These are phyloP conservation scores for Lagerstroemia speciosa DNA, from an alignment of 345 rosid genomes.

Conservation along the genomic window DNA sequence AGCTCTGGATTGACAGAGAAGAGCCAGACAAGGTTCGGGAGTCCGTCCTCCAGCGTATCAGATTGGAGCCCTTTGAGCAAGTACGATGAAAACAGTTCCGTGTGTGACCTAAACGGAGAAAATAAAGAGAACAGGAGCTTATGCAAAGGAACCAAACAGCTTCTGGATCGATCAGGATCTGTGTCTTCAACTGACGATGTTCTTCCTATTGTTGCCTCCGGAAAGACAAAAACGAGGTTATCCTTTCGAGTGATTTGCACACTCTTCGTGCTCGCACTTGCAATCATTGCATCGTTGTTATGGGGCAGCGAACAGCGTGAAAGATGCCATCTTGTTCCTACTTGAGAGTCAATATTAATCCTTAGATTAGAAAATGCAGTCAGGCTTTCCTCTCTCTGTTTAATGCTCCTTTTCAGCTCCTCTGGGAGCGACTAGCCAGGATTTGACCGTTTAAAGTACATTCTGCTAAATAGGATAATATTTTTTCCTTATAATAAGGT, in stretches of 20 bases:
- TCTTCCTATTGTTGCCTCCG: conserved; percentile 11
- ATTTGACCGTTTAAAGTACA: too few relatives aligned
- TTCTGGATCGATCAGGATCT: conserved; percentile 36
- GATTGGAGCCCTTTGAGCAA: conserved; percentile 35
- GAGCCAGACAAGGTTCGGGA: conserved; percentile 27
- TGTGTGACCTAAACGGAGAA: conserved; percentile 22
- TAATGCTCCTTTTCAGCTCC: neutral
- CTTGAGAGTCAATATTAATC: neutral
- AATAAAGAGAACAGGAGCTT: conserved; percentile 32
- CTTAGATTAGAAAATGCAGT: neutral
- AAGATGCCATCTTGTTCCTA: too few relatives aligned
- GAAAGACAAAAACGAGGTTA: conserved; percentile 21
- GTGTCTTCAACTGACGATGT: conserved; percentile 47
- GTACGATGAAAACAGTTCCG: conserved; percentile 31
- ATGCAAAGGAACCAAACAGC: conserved; percentile 19
- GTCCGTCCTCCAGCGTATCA: conserved; percentile 42
- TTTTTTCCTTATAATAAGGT: too few relatives aligned
- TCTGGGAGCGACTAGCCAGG: too few relatives aligned
- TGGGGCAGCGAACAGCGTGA: too few relatives aligned
- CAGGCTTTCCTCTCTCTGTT: too few relatives aligned
- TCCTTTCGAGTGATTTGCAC: conserved; percentile 27
- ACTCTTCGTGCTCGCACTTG: conserved; percentile 14
- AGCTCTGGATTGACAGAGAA: conserved; percentile 37
- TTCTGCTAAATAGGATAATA: too few relatives aligned
- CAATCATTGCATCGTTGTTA: too few relatives aligned